A percentile compares a stretch with the other conserved stretches of the same genome.
Conservation (phyloP, 176 grass and related monocot species). For the Elaeis guineensis region DNA sequence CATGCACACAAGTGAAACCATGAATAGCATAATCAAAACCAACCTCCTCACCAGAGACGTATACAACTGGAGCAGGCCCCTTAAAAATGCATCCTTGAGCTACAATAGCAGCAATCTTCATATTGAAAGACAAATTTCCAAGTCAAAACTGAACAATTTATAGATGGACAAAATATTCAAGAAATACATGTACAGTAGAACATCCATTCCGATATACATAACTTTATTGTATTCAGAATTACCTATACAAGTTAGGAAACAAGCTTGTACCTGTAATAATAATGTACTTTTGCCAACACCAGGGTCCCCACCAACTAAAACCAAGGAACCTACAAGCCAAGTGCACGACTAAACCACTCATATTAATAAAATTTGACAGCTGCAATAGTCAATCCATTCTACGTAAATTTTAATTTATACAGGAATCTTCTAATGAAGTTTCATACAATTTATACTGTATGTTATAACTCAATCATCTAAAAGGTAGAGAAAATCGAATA, state of each 20-base stretch:
- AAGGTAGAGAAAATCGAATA: too few species aligned
- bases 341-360: constrained; percentile 23
- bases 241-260: too few species aligned
- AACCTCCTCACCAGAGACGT: constrained; percentile 97
- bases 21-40: constrained; percentile 25
- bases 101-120: constrained; percentile 72
- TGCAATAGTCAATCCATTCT: too few species aligned
- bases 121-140: constrained; percentile 17
- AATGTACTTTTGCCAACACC: constrained; percentile 98
- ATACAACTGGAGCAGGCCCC: constrained; percentile 55
- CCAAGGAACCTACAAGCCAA: constrained; percentile 69
- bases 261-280: constrained; percentile 61
- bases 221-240: too few species aligned
- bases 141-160: constrained; percentile 27
- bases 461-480: too few species aligned
- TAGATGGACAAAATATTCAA: constrained; percentile 19
- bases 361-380: neutral
- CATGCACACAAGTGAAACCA: neutral
- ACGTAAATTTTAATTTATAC: too few species aligned
- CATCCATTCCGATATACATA: constrained; percentile 1
- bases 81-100: constrained; percentile 28
- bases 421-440: too few species aligned
- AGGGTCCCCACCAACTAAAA: constrained; percentile 92
- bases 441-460: too few species aligned
- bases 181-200: constrained; percentile 3